Evolutionary conservation across 1,139 yeast genomes (phyloP), one percentile per base, ranked within the genome.

Genomic region (Hansenula anomala): DNA sequence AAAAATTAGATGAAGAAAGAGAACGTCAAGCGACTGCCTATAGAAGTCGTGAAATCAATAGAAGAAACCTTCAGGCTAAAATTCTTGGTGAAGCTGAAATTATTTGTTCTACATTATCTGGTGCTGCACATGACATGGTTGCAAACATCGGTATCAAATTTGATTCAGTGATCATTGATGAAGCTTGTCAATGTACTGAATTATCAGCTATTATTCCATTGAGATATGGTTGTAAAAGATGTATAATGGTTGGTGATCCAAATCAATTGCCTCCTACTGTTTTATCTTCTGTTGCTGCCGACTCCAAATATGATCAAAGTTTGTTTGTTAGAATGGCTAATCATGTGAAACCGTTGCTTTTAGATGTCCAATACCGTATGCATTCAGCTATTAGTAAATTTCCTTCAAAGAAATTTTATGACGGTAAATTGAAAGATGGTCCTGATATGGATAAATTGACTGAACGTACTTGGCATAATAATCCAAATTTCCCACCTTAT

Each of bases 181-280:
- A 94, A 61, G 98, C 98, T 1, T 95, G 97, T 55, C 99, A 94
- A 60, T 85, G 96, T 77, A 92, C 94, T 34, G 99, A 94, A 57
- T 60, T 92, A 33, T 87, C 96, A 11, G 87, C 96, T 0, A 73
- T 94, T 26, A 92, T 92, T 54, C 99, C 99, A 0, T 69, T 94
- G 48, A 72, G 96, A 55, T 94, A 90, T 59, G 98, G 98, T 2
- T 87, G 96, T 54, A 80, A 73, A 46, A 79, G 80, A 41, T 90
- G 97, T 66, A 83, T 94, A 36, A 87, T 94, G 96, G 99, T 94
- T 37, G 99, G 99, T 56, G 99, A 94, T 67, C 98, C 98, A 3
- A 90, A 92, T 58, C 99, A 94, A 65, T 72, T 94, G 46, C 99
- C 98, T 0, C 99, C 99, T 1, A 94, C 99, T 0, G 98, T 94